phyloP scores from a whole-genome alignment of 257 asterid genomes.

The Thymus quinquecostatus region DNA sequence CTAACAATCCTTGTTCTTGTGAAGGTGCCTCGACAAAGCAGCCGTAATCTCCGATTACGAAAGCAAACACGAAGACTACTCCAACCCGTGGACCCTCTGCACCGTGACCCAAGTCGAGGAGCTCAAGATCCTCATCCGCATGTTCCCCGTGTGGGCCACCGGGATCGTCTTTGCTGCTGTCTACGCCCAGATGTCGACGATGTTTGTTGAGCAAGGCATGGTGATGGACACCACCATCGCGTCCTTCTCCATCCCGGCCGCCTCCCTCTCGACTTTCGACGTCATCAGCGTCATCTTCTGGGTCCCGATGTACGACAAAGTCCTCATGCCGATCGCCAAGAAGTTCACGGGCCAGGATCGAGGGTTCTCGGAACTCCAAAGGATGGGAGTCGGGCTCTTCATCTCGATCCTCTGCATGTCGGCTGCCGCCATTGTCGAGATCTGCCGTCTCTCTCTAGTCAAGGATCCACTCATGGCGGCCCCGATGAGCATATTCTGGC shows the following conservation, averaged over 20 bases:
- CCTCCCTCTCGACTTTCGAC: slow-evolving; percentile 81
- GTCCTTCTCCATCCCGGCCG: slow-evolving; percentile 86
- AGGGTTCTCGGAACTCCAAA: slow-evolving; percentile 76
- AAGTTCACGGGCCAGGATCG: slow-evolving; percentile 66
- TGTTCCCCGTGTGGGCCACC: slow-evolving; percentile 96
- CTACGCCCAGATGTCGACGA: slow-evolving; percentile 85
- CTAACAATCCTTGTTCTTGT: not conserved
- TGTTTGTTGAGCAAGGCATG: slow-evolving; percentile 97
- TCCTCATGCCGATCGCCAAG: slow-evolving; percentile 77
- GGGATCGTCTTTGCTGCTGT: slow-evolving; percentile 90
- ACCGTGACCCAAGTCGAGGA: slow-evolving; percentile 93
- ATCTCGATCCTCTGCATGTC: slow-evolving; percentile 75
- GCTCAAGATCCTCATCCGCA: slow-evolving; percentile 75
- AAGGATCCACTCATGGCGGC: slow-evolving; percentile 49
- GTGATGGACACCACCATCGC: slow-evolving; percentile 85
- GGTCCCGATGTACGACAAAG: slow-evolving; percentile 81
- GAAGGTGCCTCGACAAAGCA: slow-evolving; percentile 92
- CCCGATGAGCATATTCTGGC: slow-evolving; percentile 71
- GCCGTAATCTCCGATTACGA: slow-evolving; percentile 60
- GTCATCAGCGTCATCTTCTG: slow-evolving; percentile 81
- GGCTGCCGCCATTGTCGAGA: slow-evolving; percentile 81
- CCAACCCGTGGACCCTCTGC: slow-evolving; percentile 83
- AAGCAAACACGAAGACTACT: slow-evolving; percentile 51
- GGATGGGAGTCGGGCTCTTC: slow-evolving; percentile 89
- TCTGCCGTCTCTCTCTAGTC: slow-evolving; percentile 54